phyloP scores from a whole-genome alignment of 2,329 filamentous ascomycete species.

The Aspergillus proliferans region DNA sequence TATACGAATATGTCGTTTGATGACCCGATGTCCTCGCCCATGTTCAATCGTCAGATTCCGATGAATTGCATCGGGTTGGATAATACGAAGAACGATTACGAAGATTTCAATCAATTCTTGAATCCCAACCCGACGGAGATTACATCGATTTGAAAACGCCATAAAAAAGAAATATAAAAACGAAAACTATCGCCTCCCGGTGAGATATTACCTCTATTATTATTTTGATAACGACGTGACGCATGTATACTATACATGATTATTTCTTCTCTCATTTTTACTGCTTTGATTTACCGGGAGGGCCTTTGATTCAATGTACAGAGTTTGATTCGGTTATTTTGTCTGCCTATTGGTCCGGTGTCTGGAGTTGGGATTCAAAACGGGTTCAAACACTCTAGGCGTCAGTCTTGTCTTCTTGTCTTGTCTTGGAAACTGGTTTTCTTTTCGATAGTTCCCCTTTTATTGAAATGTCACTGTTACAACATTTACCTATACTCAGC shows the following conservation, averaged over 20 bases:
- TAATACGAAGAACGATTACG: constrained; percentile 29
- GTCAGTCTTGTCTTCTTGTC: constrained; percentile 1
- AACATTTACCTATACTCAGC: not conserved
- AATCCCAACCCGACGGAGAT: constrained; percentile 35
- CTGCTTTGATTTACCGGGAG: constrained; percentile 6
- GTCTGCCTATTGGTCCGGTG: constrained; percentile 7
- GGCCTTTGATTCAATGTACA: not conserved
- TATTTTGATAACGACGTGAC: constrained; percentile 24
- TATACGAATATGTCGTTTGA: constrained; percentile 29
- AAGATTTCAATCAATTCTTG: constrained; percentile 36
- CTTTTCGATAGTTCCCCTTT: constrained; percentile 2
- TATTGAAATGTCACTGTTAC: not conserved
- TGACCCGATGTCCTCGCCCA: constrained; percentile 26
- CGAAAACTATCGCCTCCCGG: not conserved
- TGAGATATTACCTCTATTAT: not conserved
- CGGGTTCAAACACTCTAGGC: not conserved
- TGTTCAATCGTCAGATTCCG: constrained; percentile 31
- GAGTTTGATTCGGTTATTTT: constrained; percentile 3
- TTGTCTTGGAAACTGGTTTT: constrained; percentile 6
- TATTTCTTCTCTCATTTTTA: constrained; percentile 6
- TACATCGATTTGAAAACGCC: constrained; percentile 24
- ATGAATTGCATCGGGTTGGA: constrained; percentile 28
- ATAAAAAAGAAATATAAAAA: not conserved
- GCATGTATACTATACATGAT: constrained; percentile 29
- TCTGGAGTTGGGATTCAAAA: constrained; percentile 17